Conservation (phyloP, 2,329 filamentous ascomycete species). For the Fusarium sp. region DNA sequence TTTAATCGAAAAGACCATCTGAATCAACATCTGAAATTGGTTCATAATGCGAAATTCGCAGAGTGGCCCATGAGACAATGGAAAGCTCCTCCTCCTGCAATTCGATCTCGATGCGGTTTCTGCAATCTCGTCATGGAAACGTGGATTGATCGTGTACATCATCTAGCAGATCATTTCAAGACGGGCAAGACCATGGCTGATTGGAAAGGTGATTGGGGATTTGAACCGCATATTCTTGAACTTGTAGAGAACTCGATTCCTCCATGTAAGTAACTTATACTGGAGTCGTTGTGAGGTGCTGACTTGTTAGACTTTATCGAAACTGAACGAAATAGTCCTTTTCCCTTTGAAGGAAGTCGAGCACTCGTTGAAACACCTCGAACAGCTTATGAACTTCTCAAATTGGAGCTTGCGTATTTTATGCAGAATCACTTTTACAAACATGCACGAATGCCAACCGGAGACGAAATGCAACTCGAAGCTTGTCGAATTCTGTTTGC, state of each 20-base stretch:
- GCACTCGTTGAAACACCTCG: slow-evolving; percentile 35
- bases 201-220: slow-evolving; percentile 59
- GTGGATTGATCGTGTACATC: slow-evolving; percentile 53
- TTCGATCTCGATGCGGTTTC: slow-evolving; percentile 57
- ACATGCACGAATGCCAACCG: slow-evolving; percentile 27
- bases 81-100: slow-evolving; percentile 53
- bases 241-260: slow-evolving; percentile 58
- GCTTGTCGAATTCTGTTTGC: slow-evolving; percentile 38
- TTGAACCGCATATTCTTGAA: slow-evolving; percentile 53
- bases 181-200: slow-evolving; percentile 57
- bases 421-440: slow-evolving; percentile 44
- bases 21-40: slow-evolving; percentile 56
- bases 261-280: slow-evolving; percentile 50
- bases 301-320: slow-evolving; percentile 32
- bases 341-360: slow-evolving; percentile 36
- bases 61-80: slow-evolving; percentile 50
- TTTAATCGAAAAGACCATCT: slow-evolving; percentile 60
- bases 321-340: slow-evolving; percentile 38
- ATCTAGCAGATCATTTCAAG: slow-evolving; percentile 58
- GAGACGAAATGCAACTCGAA: slow-evolving; percentile 40
- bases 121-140: slow-evolving; percentile 53
- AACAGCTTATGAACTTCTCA: slow-evolving; percentile 41
- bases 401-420: slow-evolving; percentile 40
- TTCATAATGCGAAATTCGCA: slow-evolving; percentile 56
- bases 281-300: rapidly evolving